phyloP scores from a whole-genome alignment of 306 rosid species.

The Ochetophila trinervis region DNA sequence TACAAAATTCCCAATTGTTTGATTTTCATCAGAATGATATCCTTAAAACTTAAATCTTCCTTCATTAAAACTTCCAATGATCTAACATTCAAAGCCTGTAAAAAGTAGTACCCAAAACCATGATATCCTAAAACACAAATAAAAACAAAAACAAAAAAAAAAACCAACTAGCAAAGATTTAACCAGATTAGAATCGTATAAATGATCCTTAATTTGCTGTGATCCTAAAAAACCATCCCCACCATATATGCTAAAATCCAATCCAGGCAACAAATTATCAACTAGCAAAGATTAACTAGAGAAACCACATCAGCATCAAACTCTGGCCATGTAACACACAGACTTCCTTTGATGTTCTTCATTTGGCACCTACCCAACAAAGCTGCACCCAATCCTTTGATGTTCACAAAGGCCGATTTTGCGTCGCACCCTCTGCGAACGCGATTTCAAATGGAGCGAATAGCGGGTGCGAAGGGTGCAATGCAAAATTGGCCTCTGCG shows the following conservation, averaged over 20 bases:
- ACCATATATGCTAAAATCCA: slow-evolving; percentile 28
- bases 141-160: background rate
- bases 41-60: no score
- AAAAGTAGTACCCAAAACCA: background rate
- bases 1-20: no score
- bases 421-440: no score
- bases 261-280: slow-evolving; percentile 31
- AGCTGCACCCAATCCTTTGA: slow-evolving; percentile 78
- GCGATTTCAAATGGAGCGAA: no score
- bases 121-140: background rate
- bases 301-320: slow-evolving; percentile 44
- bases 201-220: slow-evolving; percentile 45
- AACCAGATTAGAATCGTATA: slow-evolving; percentile 51
- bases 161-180: no score
- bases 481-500: no score
- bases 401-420: no score
- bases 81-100: background rate
- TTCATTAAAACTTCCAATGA: no score
- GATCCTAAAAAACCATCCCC: slow-evolving; percentile 29
- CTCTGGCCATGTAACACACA: slow-evolving; percentile 78
- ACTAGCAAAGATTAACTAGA: slow-evolving; percentile 44
- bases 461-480: no score
- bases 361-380: slow-evolving; percentile 59
- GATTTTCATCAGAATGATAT: no score
- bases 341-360: slow-evolving; percentile 49